These are phyloP conservation scores for Catunica adiposa DNA, from an alignment of 2,329 filamentous ascomycete species.

Conservation along the genomic window DNA sequence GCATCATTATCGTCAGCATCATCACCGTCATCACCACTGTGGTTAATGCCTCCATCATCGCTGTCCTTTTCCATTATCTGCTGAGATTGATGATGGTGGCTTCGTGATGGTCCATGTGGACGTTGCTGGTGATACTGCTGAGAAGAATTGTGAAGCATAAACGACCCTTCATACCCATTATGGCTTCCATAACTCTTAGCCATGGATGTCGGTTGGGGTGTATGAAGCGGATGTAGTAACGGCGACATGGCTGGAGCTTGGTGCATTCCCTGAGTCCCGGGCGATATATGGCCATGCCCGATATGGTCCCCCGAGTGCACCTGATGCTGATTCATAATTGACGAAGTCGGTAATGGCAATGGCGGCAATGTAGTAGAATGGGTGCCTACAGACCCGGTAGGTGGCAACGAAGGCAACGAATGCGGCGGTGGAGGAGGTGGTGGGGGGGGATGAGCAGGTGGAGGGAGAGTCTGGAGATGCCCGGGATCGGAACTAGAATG, in stretches of 20 bases:
- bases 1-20: slow-evolving; percentile 30
- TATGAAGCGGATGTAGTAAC: not conserved
- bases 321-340: not conserved
- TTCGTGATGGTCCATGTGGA: not conserved
- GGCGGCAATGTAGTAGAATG: not conserved
- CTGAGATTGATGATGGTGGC: not conserved
- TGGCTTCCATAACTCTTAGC: not conserved
- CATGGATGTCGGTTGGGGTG: not conserved
- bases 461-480: not conserved
- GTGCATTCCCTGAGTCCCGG: not conserved
- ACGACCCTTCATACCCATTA: not conserved
- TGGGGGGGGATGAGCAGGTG: not conserved
- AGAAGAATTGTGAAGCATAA: not conserved
- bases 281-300: not conserved
- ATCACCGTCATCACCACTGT: slow-evolving; percentile 25
- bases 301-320: not conserved
- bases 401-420: too few relatives aligned
- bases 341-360: not conserved
- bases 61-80: slow-evolving; percentile 25
- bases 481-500: not conserved
- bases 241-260: not conserved
- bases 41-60: slow-evolving; percentile 27
- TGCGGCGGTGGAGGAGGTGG: not conserved
- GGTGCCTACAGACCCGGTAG: too few relatives aligned
- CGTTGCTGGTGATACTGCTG: not conserved